These are phyloP conservation scores for Ascoidea asiatica DNA, from an alignment of 805 yeast genomes.

Conservation along the genomic window DNA sequence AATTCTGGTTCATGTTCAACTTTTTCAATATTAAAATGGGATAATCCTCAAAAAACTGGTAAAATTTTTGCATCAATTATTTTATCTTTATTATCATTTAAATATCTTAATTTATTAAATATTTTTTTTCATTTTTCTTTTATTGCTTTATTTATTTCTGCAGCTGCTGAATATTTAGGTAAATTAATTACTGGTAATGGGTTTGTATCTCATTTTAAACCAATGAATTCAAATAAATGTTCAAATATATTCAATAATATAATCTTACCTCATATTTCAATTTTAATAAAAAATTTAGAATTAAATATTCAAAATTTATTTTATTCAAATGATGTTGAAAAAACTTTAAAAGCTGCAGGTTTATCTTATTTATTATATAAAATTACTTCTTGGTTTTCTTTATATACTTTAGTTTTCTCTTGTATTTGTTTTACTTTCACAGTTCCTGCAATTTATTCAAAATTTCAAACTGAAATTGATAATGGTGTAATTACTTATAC, in stretches of 20 bases:
- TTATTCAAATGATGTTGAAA: constrained; percentile 57
- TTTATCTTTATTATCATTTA: constrained; percentile 38
- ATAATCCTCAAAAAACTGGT: constrained; percentile 63
- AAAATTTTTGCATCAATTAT: constrained; percentile 58
- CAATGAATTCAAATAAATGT: constrained; percentile 31
- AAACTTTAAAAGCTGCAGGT: constrained; percentile 63
- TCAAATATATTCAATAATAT: constrained; percentile 23
- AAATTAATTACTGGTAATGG: constrained; percentile 66
- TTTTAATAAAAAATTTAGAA: constrained; percentile 37
- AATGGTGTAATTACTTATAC: constrained; percentile 31
- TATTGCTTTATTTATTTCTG: constrained; percentile 47
- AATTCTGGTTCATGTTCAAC: background rate
- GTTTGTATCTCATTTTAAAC: constrained; percentile 62
- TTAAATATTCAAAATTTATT: constrained; percentile 38
- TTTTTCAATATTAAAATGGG: constrained; percentile 52
- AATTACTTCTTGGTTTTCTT: constrained; percentile 62
- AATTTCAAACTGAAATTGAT: constrained; percentile 69
- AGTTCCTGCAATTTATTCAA: constrained; percentile 59
- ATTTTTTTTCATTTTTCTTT: constrained; percentile 47
- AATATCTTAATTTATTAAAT: constrained; percentile 49
- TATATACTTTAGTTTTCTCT: constrained; percentile 51
- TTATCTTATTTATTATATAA: constrained; percentile 50
- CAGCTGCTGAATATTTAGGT: constrained; percentile 66
- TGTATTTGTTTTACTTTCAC: constrained; percentile 54
- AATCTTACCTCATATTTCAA: constrained; percentile 31